Evolutionary conservation across 2,329 filamentous ascomycete genomes (phyloP), one percentile per base, ranked within the genome.

Genomic region (Escovopsis sp.): DNA sequence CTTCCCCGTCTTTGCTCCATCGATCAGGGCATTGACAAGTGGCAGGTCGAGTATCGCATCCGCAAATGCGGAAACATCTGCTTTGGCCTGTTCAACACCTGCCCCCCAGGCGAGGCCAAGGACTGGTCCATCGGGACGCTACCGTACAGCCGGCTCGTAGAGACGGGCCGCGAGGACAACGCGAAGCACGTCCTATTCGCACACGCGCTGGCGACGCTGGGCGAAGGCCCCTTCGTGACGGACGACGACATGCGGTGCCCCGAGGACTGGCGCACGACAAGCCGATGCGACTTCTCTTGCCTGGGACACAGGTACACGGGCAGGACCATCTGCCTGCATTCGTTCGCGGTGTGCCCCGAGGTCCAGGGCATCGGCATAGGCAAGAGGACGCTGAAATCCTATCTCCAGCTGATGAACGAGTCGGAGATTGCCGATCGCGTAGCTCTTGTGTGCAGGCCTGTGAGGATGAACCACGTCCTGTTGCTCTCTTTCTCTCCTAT

Each of bases 191-290:
- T 83, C 31, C 66, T 94, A 17, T 65, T 94, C 33, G 86, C 74
- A 27, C 83, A 93, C 56, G 67, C 88, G 44, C 65, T 93, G 41
- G 71, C 80, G 15, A 87, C 85, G 11, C 77, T 81, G 44, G 79
- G 76, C 27, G 62, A 65, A 27, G 68, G 70, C 34, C 50, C 59
- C 0, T 56, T 72, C 29, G 73, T 92, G 36, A 81, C 76, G 2
- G 85, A 93, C 48, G 65, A 66, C 6, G 75, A 83, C 43, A 93
- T 94, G 83, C 70, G 66, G 16, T 66, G 78, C 29, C 84, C 85
- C 1, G 54, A 62, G 27, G 68, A 79, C 50, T 88, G 80, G 77
- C 62, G 66, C 40, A 62, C 64, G 33, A 57, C 60, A 33, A 58
- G 57, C 37, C 53, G 44, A 16, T 47, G 39, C 33, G 51, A 62